A percentile compares a stretch with the other conserved stretches of the same genome.
phyloP scores from a whole-genome alignment of 345 rosid genomes.

The Turritis glabra region DNA sequence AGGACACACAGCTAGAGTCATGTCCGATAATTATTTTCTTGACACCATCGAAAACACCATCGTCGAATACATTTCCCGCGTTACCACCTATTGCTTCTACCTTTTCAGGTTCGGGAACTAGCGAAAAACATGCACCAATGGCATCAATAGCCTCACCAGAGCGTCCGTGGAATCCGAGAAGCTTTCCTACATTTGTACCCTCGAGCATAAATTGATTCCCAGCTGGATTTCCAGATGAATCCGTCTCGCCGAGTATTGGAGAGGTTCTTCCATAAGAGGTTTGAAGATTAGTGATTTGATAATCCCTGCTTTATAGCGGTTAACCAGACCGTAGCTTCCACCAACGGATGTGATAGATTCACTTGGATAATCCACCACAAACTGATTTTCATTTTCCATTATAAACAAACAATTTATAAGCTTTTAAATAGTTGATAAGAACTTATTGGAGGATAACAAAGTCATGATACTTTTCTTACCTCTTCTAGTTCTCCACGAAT shows the following conservation, averaged over 20 bases:
- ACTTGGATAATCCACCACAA: slow-evolving; percentile 28
- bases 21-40: neutral
- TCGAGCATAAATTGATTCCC: slow-evolving; percentile 16
- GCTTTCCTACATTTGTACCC: slow-evolving; percentile 29
- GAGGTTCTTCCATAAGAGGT: slow-evolving; percentile 14
- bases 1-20: neutral
- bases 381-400: slow-evolving; percentile 19
- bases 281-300: slow-evolving; percentile 18
- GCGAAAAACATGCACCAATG: neutral
- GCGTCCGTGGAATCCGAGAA: slow-evolving; percentile 36
- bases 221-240: neutral
- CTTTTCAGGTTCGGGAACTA: neutral
- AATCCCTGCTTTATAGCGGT: neutral
- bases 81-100: neutral
- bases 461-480: neutral
- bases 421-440: neutral
- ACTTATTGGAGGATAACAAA: neutral
- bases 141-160: slow-evolving; percentile 31
- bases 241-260: neutral
- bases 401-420: neutral
- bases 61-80: slow-evolving; percentile 15
- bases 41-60: slow-evolving; percentile 29
- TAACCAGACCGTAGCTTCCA: slow-evolving; percentile 12
- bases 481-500: neutral
- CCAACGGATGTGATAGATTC: slow-evolving; percentile 33